phyloP scores from a whole-genome alignment of 306 rosid genomes.

The Prunus fruticosa region DNA sequence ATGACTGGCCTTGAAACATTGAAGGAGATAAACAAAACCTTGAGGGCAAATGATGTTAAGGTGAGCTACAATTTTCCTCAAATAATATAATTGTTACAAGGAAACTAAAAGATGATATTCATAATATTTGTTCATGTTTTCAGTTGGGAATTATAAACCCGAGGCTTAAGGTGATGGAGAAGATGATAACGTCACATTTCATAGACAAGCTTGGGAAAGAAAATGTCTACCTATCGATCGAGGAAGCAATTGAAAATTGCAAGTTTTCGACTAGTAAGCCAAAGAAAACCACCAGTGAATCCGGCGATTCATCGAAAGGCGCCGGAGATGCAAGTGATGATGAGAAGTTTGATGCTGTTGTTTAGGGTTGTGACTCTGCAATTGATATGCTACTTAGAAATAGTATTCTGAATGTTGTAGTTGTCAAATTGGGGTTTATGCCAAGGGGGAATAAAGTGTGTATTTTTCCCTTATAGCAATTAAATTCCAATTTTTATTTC shows the following conservation, averaged over 20 bases:
- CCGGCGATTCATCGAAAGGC: background rate
- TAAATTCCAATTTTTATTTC: too few relatives aligned
- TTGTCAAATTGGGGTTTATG: background rate
- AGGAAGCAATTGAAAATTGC: conserved; percentile 59
- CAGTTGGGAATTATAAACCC: conserved; percentile 73
- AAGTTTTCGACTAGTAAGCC: conserved; percentile 34
- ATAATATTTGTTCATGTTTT: background rate
- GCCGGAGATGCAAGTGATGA: background rate
- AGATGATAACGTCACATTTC: conserved; percentile 51
- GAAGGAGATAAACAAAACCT: conserved; percentile 38
- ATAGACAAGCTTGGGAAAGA: conserved; percentile 64
- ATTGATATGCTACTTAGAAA: background rate
- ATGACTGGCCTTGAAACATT: conserved; percentile 65
- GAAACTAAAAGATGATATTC: background rate
- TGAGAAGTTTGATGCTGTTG: background rate
- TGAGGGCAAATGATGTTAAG: conserved; percentile 44
- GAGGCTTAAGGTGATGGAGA: conserved; percentile 77
- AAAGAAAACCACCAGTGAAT: conserved; percentile 5
- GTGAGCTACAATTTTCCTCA: conserved; percentile 23
- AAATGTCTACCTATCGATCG: conserved; percentile 43
- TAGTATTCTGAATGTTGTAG: background rate
- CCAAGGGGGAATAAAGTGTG: background rate
- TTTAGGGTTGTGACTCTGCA: background rate
- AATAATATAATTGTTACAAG: background rate
- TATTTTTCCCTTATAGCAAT: background rate